A percentile compares a stretch with the other conserved stretches of the same genome.
phyloP scores from a whole-genome alignment of 2,329 filamentous ascomycete species.

The Diplodia mutila region DNA sequence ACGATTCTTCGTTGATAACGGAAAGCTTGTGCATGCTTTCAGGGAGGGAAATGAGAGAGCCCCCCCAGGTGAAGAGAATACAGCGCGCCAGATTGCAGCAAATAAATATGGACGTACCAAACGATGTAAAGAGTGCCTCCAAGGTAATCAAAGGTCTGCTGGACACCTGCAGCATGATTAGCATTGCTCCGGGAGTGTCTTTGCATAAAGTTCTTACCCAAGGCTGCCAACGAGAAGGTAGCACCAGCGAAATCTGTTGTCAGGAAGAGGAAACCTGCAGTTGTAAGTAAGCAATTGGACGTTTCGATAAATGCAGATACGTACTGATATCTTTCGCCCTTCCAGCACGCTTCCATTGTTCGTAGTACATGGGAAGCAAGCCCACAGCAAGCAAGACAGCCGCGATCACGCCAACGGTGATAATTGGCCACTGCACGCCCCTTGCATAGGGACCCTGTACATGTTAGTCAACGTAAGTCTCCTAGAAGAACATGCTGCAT shows the following conservation, averaged over 20 bases:
- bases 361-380: conserved; percentile 63
- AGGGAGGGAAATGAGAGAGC: no score
- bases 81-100: background rate
- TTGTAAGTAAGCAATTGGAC: background rate
- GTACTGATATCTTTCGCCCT: conserved; percentile 64
- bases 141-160: conserved; percentile 64
- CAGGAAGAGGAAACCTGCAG: conserved; percentile 59
- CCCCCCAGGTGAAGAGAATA: background rate
- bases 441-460: conserved; percentile 57
- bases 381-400: conserved; percentile 61
- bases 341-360: conserved; percentile 64
- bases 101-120: conserved; percentile 50
- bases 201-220: conserved; percentile 49
- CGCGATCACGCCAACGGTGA: conserved; percentile 62
- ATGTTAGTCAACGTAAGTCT: background rate
- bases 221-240: conserved; percentile 65
- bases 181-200: no score
- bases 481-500: conserved; percentile 28
- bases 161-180: conserved; percentile 52
- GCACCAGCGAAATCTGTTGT: conserved; percentile 64
- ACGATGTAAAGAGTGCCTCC: conserved; percentile 65
- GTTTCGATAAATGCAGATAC: conserved; percentile 27
- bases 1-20: background rate
- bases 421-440: conserved; percentile 59
- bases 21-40: background rate